phyloP scores from a whole-genome alignment of 345 rosid species.

The Salix exigua region DNA sequence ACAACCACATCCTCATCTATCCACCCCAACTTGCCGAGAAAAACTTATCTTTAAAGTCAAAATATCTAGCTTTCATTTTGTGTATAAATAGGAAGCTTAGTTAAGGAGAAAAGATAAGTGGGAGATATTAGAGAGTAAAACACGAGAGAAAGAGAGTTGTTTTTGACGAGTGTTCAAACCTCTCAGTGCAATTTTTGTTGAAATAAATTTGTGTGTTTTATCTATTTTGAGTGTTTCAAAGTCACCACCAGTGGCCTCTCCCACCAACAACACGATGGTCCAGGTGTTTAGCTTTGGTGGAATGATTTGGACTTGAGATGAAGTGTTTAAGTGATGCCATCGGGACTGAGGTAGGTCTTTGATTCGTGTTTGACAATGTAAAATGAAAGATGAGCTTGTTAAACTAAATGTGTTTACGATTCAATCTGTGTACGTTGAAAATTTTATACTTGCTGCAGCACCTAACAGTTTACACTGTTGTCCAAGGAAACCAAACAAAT shows the following conservation, averaged over 20 bases:
- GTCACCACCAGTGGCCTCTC: no score
- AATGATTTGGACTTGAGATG: not conserved
- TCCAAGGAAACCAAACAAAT: not conserved
- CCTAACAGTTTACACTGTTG: not conserved
- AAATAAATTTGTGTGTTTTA: no score
- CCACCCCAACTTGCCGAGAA: no score
- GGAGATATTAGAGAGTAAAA: no score
- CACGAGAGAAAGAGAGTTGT: no score
- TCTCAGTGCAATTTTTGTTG: no score
- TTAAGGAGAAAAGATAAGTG: no score
- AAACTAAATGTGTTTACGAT: not conserved
- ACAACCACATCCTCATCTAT: no score
- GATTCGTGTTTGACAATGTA: not conserved
- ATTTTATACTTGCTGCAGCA: no score
- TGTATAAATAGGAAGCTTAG: no score
- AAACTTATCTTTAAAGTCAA: fast-evolving
- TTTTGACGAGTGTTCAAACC: fast-evolving
- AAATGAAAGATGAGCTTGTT: not conserved
- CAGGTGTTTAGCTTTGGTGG: not conserved
- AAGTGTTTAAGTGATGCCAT: not conserved
- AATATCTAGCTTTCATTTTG: no score
- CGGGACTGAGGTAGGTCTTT: not conserved
- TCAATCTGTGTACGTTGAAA: not conserved
- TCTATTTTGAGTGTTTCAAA: fast-evolving
- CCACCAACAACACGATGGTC: not conserved